Evolutionary conservation across 2,329 filamentous ascomycete genomes (phyloP).

Genomic region (Myriosclerotinia curreyana): DNA sequence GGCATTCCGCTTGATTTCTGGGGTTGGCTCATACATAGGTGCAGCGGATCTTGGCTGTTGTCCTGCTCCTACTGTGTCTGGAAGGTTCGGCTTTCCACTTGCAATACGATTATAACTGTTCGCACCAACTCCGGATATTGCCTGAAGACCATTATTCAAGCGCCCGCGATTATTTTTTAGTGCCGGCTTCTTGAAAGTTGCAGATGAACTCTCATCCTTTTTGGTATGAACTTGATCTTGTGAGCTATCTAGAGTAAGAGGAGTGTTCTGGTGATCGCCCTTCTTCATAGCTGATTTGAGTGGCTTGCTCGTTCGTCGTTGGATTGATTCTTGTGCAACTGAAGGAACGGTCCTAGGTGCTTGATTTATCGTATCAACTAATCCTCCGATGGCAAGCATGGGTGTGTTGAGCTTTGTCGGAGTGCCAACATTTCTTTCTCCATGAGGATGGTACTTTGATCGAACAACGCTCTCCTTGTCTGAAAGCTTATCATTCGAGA

Average conservation of each 20-base stretch:
- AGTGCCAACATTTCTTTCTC: not conserved
- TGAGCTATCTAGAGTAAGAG: not conserved
- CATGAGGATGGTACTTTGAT: slow-evolving; percentile 11
- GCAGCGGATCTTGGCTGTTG: not conserved
- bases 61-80: not conserved
- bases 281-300: slow-evolving; percentile 25
- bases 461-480: not conserved
- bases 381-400: not conserved
- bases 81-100: not conserved
- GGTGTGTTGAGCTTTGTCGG: not conserved
- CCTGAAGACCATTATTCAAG: not conserved
- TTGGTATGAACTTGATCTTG: not conserved
- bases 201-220: not conserved
- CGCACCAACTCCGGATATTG: not conserved
- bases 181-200: not conserved
- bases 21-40: not conserved
- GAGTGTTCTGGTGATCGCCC: not conserved
- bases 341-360: not conserved
- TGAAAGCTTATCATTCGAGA: not conserved
- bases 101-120: slow-evolving; percentile 21
- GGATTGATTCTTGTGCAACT: slow-evolving; percentile 15
- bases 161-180: not conserved
- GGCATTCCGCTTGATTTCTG: slow-evolving; percentile 16
- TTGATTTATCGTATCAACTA: not conserved
- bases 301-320: slow-evolving; percentile 11